Conservation (phyloP, 2,329 filamentous ascomycete genomes). For the Fusarium hostae region DNA sequence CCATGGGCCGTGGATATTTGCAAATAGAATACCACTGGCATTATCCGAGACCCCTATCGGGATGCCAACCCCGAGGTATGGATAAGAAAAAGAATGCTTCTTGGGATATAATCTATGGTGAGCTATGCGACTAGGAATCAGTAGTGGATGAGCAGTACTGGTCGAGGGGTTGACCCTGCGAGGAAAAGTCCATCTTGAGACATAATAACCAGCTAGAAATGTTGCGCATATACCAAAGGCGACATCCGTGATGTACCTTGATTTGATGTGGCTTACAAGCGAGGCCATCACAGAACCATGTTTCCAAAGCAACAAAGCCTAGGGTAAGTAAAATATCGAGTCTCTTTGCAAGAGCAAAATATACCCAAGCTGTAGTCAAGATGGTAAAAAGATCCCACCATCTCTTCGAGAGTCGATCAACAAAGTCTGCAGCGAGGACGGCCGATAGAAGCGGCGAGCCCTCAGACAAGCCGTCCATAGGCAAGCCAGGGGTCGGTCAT, state of each 20-base stretch:
- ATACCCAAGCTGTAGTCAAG: conserved; percentile 11
- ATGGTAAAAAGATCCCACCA: neutral
- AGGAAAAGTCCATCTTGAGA: neutral
- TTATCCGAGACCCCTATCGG: conserved; percentile 71
- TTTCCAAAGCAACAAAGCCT: conserved; percentile 41
- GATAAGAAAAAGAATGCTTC: conserved; percentile 75
- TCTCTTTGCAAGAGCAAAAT: conserved; percentile 34
- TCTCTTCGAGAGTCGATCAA: conserved; percentile 20
- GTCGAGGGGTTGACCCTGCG: neutral
- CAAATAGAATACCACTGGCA: conserved; percentile 67
- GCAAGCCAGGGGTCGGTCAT: conserved; percentile 5
- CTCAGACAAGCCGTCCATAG: conserved; percentile 46
- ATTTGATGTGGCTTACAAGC: neutral
- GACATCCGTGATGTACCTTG: conserved; percentile 4
- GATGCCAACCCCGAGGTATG: conserved; percentile 75
- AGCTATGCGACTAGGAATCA: conserved; percentile 73
- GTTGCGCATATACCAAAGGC: neutral
- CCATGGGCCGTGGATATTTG: conserved; percentile 43
- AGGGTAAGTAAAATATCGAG: conserved; percentile 44
- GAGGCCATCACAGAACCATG: conserved; percentile 3
- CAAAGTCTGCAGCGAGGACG: conserved; percentile 34
- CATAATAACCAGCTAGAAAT: neutral
- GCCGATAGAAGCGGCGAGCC: conserved; percentile 39
- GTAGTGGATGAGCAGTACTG: conserved; percentile 52
- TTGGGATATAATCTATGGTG: conserved; percentile 75